Evolutionary conservation across 768 basidiomycete species (phyloP).

Genomic region (Phylloporus rhodoxanthus): DNA sequence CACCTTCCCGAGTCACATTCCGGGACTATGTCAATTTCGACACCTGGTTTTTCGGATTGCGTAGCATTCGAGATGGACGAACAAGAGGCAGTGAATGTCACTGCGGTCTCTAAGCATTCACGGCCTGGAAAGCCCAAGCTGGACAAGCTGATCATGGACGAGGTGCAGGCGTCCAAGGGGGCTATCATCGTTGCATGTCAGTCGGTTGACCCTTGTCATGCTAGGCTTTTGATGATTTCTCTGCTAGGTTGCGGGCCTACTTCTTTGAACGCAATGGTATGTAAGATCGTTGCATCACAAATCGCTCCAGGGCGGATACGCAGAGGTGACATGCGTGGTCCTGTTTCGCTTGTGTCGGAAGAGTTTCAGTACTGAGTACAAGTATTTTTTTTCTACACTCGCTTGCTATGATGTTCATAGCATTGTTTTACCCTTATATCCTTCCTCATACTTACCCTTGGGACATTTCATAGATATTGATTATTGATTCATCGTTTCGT

Average conservation of each 20-base stretch:
- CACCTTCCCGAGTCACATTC: not conserved
- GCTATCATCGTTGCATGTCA: slow-evolving; percentile 64
- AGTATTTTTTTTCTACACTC: not conserved
- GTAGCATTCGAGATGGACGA: slow-evolving; percentile 47
- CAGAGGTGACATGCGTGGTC: slow-evolving; percentile 53
- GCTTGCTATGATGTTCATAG: not conserved
- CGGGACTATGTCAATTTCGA: not conserved
- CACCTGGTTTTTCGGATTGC: not conserved
- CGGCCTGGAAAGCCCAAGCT: slow-evolving; percentile 63
- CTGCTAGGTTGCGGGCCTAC: slow-evolving; percentile 66
- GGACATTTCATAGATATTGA: not conserved
- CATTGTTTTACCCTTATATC: too few species aligned
- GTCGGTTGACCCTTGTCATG: slow-evolving; percentile 22
- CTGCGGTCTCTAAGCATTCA: slow-evolving; percentile 54
- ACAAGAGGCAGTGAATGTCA: slow-evolving; percentile 54
- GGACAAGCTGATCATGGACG: slow-evolving; percentile 56
- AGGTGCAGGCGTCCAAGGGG: slow-evolving; percentile 51
- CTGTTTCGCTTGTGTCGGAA: slow-evolving; percentile 57
- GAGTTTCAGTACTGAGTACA: slow-evolving; percentile 48
- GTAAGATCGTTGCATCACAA: slow-evolving; percentile 56
- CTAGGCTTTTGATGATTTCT: not conserved
- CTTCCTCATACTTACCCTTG: not conserved
- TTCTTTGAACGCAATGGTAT: slow-evolving; percentile 61
- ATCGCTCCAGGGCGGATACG: slow-evolving; percentile 51
- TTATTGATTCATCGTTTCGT: not conserved